Conservation (phyloP, 2,329 filamentous ascomycete species). For the Aureobasidium sp. region DNA sequence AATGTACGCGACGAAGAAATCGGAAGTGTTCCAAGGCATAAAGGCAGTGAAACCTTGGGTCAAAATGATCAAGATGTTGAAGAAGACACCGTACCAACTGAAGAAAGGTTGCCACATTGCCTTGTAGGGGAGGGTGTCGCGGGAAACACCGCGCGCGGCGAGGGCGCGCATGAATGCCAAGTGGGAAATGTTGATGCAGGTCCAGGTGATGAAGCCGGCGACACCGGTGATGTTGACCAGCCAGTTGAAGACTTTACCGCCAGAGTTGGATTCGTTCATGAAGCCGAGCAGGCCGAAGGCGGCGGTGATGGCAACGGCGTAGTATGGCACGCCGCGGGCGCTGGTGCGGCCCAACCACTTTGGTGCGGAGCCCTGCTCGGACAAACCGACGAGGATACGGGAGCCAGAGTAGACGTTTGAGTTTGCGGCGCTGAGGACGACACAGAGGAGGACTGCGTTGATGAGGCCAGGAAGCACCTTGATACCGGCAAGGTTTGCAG, state of each 20-base stretch:
- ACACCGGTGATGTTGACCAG: constrained; percentile 52
- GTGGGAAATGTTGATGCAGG: constrained; percentile 63
- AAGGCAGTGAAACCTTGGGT: constrained; percentile 41
- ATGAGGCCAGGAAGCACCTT: constrained; percentile 53
- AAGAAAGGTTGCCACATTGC: constrained; percentile 60
- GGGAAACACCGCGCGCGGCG: constrained; percentile 57
- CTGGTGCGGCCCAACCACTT: constrained; percentile 33
- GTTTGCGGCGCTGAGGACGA: constrained; percentile 56
- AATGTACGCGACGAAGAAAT: constrained; percentile 67
- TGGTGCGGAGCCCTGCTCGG: constrained; percentile 38
- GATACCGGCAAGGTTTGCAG: constrained; percentile 53
- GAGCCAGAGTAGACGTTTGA: constrained; percentile 50
- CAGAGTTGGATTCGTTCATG: constrained; percentile 58
- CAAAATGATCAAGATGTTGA: constrained; percentile 32
- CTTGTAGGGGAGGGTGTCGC: constrained; percentile 61
- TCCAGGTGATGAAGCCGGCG: constrained; percentile 56
- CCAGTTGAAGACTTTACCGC: constrained; percentile 62
- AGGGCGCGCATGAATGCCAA: constrained; percentile 62
- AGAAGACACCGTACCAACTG: constrained; percentile 59
- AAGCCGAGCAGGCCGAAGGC: constrained; percentile 62
- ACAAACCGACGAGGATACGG: constrained; percentile 61
- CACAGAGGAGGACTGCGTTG: constrained; percentile 50
- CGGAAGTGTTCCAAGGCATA: constrained; percentile 55
- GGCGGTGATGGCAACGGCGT: constrained; percentile 35
- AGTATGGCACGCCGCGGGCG: constrained; percentile 36